phyloP scores from a whole-genome alignment of 257 asterid genomes.

The Apocynum venetum region DNA sequence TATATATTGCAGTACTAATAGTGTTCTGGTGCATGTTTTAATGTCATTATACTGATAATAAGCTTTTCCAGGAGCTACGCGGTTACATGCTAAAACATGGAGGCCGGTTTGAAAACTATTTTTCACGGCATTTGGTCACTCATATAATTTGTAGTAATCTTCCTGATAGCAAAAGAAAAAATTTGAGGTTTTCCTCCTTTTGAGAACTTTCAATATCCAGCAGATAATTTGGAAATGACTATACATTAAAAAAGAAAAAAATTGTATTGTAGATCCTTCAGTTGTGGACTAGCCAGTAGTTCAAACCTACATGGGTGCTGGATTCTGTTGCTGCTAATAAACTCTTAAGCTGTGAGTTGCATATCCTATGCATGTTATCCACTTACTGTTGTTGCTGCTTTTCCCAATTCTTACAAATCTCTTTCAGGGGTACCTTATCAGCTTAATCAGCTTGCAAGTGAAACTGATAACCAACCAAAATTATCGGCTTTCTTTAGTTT shows the following conservation, averaged over 20 bases:
- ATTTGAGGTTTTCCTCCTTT: constrained; percentile 57
- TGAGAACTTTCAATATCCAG: constrained; percentile 11
- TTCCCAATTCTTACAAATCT: background rate
- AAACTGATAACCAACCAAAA: constrained; percentile 64
- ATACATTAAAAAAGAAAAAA: constrained; percentile 14
- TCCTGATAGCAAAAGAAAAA: constrained; percentile 91
- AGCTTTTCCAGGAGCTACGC: constrained; percentile 66
- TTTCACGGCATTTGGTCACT: constrained; percentile 78
- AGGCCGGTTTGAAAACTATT: constrained; percentile 83
- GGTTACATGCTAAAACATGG: constrained; percentile 86
- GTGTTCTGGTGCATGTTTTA: background rate
- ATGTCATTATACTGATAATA: background rate
- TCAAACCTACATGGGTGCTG: constrained; percentile 87
- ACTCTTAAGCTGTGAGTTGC: constrained; percentile 81
- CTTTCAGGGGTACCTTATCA: constrained; percentile 82
- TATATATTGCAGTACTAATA: background rate
- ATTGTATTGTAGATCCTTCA: constrained; percentile 64
- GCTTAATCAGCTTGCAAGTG: constrained; percentile 75
- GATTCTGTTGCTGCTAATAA: constrained; percentile 80
- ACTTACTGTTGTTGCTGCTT: background rate
- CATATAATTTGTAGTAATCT: constrained; percentile 95
- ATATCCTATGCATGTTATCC: background rate
- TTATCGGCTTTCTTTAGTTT: constrained; percentile 65
- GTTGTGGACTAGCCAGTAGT: constrained; percentile 95
- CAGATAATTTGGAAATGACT: constrained; percentile 13